phyloP scores from a whole-genome alignment of 305 asterid species.

The Andrographis paniculata region DNA sequence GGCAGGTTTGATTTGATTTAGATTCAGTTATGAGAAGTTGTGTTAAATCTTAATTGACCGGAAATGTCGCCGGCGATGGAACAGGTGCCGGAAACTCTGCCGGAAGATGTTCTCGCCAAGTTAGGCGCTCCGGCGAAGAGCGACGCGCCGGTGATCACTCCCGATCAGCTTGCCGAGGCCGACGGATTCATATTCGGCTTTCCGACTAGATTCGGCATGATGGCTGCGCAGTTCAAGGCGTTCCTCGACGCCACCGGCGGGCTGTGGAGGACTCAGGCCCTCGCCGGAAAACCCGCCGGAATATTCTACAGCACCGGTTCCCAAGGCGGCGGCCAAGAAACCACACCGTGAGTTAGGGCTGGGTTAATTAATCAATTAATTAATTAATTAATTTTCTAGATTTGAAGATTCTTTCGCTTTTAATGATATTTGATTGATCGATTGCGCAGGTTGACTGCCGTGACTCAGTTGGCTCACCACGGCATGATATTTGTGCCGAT shows the following conservation, averaged over 20 bases:
- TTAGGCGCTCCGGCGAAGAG: conserved; percentile 83
- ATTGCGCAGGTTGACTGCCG: conserved; percentile 35
- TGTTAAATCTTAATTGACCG: no score
- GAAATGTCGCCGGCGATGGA: no score
- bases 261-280: conserved; percentile 77
- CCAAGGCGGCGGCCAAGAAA: conserved; percentile 94
- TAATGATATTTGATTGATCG: not conserved
- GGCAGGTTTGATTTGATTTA: conserved; percentile 93
- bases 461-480: conserved; percentile 42
- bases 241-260: conserved; percentile 82
- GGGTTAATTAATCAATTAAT: no score
- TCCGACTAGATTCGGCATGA: conserved; percentile 85
- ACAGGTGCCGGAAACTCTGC: conserved; percentile 77
- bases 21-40: no score
- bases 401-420: not conserved
- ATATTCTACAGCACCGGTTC: conserved; percentile 83
- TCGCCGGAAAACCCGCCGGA: conserved; percentile 92
- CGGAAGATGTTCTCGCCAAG: conserved; percentile 68
- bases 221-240: conserved; percentile 90
- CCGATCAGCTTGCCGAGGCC: conserved; percentile 68
- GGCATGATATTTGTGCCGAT: conserved; percentile 44
- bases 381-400: no score
- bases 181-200: conserved; percentile 80
- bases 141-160: conserved; percentile 49
- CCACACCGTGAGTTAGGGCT: conserved; percentile 55